These are phyloP conservation scores for Neonectria ditissima DNA, from an alignment of 2,329 filamentous ascomycete species.

Conservation along the genomic window DNA sequence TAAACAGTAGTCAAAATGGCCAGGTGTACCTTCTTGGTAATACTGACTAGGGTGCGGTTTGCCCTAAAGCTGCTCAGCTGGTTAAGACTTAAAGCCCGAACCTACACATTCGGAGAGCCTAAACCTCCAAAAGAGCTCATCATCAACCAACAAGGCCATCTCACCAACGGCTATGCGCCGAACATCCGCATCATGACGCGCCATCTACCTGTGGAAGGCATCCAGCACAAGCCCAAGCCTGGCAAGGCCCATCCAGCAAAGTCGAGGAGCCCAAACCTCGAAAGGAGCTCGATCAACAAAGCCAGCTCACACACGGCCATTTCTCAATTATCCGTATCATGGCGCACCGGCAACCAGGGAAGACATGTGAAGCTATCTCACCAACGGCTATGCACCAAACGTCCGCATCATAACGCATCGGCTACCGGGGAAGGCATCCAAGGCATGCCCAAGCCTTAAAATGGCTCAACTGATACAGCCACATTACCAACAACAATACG, in stretches of 20 bases:
- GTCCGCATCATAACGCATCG: conserved; percentile 59
- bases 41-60: too few relatives aligned
- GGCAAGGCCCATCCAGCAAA: too few relatives aligned
- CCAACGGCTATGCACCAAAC: conserved; percentile 1
- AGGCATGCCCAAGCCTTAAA: conserved; percentile 19
- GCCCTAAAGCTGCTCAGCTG: too few relatives aligned
- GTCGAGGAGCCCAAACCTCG: too few relatives aligned
- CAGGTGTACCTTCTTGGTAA: too few relatives aligned
- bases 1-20: too few relatives aligned
- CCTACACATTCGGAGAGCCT: too few relatives aligned
- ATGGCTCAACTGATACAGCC: conserved; percentile 25
- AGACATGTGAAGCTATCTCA: conserved; percentile 47
- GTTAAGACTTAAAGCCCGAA: too few relatives aligned
- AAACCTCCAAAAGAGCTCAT: too few relatives aligned
- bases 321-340: conserved; percentile 48
- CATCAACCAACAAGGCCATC: too few relatives aligned
- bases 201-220: conserved; percentile 64
- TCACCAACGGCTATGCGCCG: conserved; percentile 2
- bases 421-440: conserved; percentile 62
- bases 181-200: conserved; percentile 57
- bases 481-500: too few relatives aligned
- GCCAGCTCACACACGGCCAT: neutral
- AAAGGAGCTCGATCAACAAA: too few relatives aligned
- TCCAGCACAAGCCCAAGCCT: conserved; percentile 31
- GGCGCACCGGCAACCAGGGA: conserved; percentile 66